A percentile compares a stretch with the other conserved stretches of the same genome.
phyloP scores from a whole-genome alignment of 768 basidiomycete genomes.

The Ephemerocybe angulata region DNA sequence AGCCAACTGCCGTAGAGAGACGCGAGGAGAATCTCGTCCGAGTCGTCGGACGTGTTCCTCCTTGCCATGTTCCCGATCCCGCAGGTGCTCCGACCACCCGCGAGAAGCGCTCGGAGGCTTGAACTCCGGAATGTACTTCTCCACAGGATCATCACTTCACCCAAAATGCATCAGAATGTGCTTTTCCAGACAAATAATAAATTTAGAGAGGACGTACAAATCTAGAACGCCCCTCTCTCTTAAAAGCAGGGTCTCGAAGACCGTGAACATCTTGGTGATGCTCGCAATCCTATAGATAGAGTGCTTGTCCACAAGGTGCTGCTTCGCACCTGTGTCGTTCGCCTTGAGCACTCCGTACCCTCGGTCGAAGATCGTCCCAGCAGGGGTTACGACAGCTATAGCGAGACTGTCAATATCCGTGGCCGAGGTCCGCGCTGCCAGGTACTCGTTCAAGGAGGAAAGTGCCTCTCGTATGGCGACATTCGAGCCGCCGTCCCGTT shows the following conservation, averaged over 20 bases:
- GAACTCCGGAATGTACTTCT: constrained; percentile 40
- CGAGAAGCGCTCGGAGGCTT: constrained; percentile 24
- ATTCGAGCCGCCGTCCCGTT: constrained; percentile 14
- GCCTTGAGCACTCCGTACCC: constrained; percentile 42
- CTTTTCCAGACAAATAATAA: background rate
- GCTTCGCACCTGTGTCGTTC: constrained; percentile 13
- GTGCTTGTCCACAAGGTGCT: constrained; percentile 27
- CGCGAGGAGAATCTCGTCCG: constrained; percentile 15
- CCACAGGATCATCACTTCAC: constrained; percentile 47
- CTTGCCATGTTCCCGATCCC: constrained; percentile 13
- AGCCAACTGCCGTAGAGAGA: constrained; percentile 39
- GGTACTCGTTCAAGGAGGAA: constrained; percentile 24
- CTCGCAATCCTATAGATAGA: constrained; percentile 52
- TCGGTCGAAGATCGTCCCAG: constrained; percentile 41
- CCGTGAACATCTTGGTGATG: constrained; percentile 49
- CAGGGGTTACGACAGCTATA: constrained; percentile 46
- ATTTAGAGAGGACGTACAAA: constrained; percentile 14
- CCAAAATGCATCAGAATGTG: background rate
- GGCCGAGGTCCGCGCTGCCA: constrained; percentile 22
- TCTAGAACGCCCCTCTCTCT: constrained; percentile 40
- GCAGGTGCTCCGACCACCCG: constrained; percentile 32
- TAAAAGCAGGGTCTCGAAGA: constrained; percentile 45
- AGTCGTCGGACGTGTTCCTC: no score
- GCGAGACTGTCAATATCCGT: constrained; percentile 43
- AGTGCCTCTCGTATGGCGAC: constrained; percentile 19